Evolutionary conservation across 2,329 filamentous ascomycete genomes (phyloP).

Genomic region (Diaporthe amygdali): DNA sequence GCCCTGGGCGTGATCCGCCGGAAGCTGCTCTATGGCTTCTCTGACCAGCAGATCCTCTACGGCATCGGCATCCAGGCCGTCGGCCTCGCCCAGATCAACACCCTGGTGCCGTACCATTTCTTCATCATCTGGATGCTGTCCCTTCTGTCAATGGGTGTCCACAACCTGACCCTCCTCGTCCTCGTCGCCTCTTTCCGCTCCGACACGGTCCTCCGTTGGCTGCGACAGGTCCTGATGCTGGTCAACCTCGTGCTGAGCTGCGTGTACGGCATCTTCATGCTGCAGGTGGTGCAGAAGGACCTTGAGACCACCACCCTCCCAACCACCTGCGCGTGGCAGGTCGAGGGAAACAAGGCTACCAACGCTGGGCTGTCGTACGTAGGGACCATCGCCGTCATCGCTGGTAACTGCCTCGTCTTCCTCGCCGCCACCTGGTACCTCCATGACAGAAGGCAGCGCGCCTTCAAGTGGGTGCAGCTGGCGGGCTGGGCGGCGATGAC

Average conservation of each 20-base stretch:
- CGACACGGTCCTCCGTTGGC: slow-evolving; percentile 70
- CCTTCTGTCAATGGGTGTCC: slow-evolving; percentile 67
- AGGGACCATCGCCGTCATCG: slow-evolving; percentile 67
- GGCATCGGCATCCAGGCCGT: slow-evolving; percentile 72
- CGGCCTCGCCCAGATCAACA: slow-evolving; percentile 63
- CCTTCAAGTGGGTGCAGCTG: slow-evolving; percentile 59
- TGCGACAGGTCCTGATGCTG: slow-evolving; percentile 70
- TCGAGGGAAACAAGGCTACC: slow-evolving; percentile 40
- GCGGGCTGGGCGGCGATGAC: slow-evolving; percentile 60
- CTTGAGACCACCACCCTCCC: slow-evolving; percentile 54
- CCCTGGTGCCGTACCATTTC: slow-evolving; percentile 71
- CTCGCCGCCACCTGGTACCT: slow-evolving; percentile 67
- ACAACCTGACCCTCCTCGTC: slow-evolving; percentile 68
- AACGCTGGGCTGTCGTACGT: slow-evolving; percentile 55
- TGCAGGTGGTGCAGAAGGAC: slow-evolving; percentile 58
- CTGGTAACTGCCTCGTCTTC: slow-evolving; percentile 63
- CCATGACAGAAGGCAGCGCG: slow-evolving; percentile 58
- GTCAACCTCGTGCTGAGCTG: slow-evolving; percentile 65
- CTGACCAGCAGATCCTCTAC: slow-evolving; percentile 72
- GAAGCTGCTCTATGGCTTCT: slow-evolving; percentile 69
- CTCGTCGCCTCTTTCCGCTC: slow-evolving; percentile 69
- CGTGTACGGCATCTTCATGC: slow-evolving; percentile 60
- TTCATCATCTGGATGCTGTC: slow-evolving; percentile 71
- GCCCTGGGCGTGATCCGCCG: slow-evolving; percentile 43
- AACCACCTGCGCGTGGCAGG: slow-evolving; percentile 65